These are phyloP conservation scores for Sclerotinia borealis DNA, from an alignment of 2,329 filamentous ascomycete genomes.

Conservation along the genomic window DNA sequence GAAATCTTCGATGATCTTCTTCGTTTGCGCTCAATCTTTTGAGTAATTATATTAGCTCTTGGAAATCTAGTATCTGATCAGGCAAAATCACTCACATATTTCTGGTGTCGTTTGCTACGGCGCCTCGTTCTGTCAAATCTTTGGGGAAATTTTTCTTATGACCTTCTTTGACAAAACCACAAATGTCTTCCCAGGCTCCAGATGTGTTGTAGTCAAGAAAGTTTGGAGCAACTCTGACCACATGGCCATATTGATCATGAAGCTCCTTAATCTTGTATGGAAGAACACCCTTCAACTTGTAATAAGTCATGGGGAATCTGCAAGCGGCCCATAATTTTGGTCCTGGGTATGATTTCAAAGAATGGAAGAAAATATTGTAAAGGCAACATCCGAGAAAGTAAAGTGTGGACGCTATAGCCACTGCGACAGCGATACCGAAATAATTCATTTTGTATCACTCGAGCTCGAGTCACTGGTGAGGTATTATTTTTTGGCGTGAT, in stretches of 20 bases:
- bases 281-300: not conserved
- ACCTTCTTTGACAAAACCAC: slow-evolving; percentile 1
- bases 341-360: slow-evolving; percentile 16
- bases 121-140: not conserved
- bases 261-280: slow-evolving; percentile 4
- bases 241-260: slow-evolving; percentile 18
- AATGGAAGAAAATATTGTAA: slow-evolving; percentile 18
- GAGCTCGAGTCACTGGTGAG: not conserved
- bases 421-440: not conserved
- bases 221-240: slow-evolving; percentile 17
- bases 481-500: no score
- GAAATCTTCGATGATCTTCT: slow-evolving; percentile 27
- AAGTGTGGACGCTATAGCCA: not conserved
- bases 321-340: slow-evolving; percentile 9
- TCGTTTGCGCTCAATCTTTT: not conserved
- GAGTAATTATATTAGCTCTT: not conserved
- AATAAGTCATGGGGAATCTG: slow-evolving; percentile 6
- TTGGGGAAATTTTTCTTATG: not conserved
- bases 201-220: slow-evolving; percentile 12
- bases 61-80: not conserved
- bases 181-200: slow-evolving; percentile 15
- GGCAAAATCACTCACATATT: not conserved
- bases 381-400: not conserved
- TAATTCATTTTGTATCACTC: not conserved
- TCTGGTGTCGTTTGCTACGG: accelerated